A percentile compares a stretch with the other conserved stretches of the same genome.
Conservation (phyloP, 1,284 basidiomycete genomes). For the Cutaneotrichosporon daszewskae region DNA sequence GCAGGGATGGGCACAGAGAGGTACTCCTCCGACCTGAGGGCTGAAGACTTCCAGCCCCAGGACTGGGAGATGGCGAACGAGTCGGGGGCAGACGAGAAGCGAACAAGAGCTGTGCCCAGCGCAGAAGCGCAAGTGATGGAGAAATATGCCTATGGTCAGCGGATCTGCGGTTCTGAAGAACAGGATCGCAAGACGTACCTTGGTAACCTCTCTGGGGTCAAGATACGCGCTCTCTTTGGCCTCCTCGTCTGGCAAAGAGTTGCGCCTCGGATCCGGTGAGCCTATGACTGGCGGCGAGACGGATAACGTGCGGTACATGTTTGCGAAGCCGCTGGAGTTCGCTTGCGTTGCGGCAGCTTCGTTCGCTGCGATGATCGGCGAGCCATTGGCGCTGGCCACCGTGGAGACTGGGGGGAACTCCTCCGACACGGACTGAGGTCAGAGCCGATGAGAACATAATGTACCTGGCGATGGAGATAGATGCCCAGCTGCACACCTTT, state of each 20-base stretch:
- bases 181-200: constrained; percentile 18
- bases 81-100: constrained; percentile 76
- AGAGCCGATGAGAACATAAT: constrained; percentile 4
- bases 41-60: constrained; percentile 53
- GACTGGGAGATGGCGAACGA: constrained; percentile 62
- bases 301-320: constrained; percentile 16
- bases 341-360: too few relatives aligned
- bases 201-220: constrained; percentile 46
- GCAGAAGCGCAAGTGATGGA: constrained; percentile 73
- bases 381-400: not conserved
- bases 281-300: constrained; percentile 9
- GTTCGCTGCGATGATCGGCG: not conserved
- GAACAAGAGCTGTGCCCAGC: constrained; percentile 72
- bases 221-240: constrained; percentile 30
- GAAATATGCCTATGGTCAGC: constrained; percentile 57
- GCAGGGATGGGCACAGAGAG: constrained; percentile 23
- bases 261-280: constrained; percentile 5
- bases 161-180: too few relatives aligned
- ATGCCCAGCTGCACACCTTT: constrained; percentile 72
- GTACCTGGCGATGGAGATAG: constrained; percentile 73
- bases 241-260: constrained; percentile 14
- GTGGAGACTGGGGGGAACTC: constrained; percentile 29
- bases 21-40: constrained; percentile 46
- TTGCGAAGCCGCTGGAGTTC: not conserved
- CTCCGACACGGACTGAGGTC: constrained; percentile 51